Base-by-base conservation (phyloP, 345 rosid genomes). In the Angophora floribunda region DNA sequence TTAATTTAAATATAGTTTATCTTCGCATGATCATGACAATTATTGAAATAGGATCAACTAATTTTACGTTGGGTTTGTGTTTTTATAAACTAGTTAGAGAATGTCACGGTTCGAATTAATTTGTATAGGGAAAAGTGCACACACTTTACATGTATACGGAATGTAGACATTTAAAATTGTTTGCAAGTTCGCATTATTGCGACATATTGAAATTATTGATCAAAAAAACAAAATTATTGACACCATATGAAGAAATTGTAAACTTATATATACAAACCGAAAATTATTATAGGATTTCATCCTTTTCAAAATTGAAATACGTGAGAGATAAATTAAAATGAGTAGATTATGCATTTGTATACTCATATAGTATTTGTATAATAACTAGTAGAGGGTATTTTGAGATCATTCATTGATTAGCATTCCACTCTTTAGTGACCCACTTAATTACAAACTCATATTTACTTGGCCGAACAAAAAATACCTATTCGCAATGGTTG, bases 11-110 rank as follows among this genome's bases (percentile, higher is more conserved):
- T 63, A 61, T n/a, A 0, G 75, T n/a, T 32, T 63, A 13, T 63
- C 1, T 0, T n/a, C 5, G 5, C 75, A 63, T 0, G 1, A 63
- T 36, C 36, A 7, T 63, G 3, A n/a, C 41, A 63, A 63, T 63
- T 63, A 63, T 63, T n/a, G 75, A 63, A 63, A 63, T 0, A 0
- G 36, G 75, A 63, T 63, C 41, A 63, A 63, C 19, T n/a, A 13
- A 63, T 63, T 1, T 63, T 63, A 1, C 19, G 3, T 63, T n/a
- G 17, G 41, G 36, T 63, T n/a, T 4, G 13, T 13, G 41, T 65
- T 30, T 65, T 0, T 3, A 65, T 65, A 30, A 0, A 65, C 16
- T 65, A 7, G 78, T 30, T 14, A 36, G 78, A 65, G 7, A 7
- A 30, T 30, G 41, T 19, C 44, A 0, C 1, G 5, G 41, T 13